phyloP scores from a whole-genome alignment of 2,329 filamentous ascomycete species.

The Alternaria tenuissima region DNA sequence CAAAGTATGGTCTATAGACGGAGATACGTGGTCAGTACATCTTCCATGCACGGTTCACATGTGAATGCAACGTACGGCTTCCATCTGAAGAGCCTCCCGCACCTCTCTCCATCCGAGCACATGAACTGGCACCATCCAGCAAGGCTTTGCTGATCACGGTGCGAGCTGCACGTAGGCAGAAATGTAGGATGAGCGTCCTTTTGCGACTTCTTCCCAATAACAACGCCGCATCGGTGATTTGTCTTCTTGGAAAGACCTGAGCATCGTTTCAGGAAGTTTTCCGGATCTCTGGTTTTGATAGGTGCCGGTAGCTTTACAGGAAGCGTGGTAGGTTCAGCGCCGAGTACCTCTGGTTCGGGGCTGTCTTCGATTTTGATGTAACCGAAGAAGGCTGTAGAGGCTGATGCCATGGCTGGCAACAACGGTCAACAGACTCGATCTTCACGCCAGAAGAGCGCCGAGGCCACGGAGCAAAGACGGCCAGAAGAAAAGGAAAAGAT shows the following conservation, averaged over 20 bases:
- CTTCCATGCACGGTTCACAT: not conserved
- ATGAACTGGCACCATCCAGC: slow-evolving; percentile 40
- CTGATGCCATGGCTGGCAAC: slow-evolving; percentile 3
- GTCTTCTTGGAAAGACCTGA: slow-evolving; percentile 42
- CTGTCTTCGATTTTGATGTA: slow-evolving; percentile 18
- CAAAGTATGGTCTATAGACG: slow-evolving; percentile 28
- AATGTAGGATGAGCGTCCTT: slow-evolving; percentile 35
- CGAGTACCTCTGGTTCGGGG: slow-evolving; percentile 11
- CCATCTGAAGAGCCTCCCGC: slow-evolving; percentile 39
- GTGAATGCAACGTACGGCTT: slow-evolving; percentile 2
- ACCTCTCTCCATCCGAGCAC: slow-evolving; percentile 28
- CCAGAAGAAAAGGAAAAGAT: not conserved
- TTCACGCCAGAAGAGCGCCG: not conserved
- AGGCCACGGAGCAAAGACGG: not conserved
- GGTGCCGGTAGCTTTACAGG: slow-evolving; percentile 12
- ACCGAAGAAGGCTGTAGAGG: not conserved
- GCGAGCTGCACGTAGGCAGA: slow-evolving; percentile 40
- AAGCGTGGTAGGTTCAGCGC: not conserved
- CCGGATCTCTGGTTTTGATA: slow-evolving; percentile 36
- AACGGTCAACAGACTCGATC: not conserved
- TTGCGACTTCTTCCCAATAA: slow-evolving; percentile 33
- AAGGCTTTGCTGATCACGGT: slow-evolving; percentile 38
- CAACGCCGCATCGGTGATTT: slow-evolving; percentile 27
- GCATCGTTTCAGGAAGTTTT: slow-evolving; percentile 38
- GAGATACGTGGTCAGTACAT: slow-evolving; percentile 10